These are phyloP conservation scores for Musa itinerans DNA, from an alignment of 176 grass and related monocot genomes.

Conservation along the genomic window DNA sequence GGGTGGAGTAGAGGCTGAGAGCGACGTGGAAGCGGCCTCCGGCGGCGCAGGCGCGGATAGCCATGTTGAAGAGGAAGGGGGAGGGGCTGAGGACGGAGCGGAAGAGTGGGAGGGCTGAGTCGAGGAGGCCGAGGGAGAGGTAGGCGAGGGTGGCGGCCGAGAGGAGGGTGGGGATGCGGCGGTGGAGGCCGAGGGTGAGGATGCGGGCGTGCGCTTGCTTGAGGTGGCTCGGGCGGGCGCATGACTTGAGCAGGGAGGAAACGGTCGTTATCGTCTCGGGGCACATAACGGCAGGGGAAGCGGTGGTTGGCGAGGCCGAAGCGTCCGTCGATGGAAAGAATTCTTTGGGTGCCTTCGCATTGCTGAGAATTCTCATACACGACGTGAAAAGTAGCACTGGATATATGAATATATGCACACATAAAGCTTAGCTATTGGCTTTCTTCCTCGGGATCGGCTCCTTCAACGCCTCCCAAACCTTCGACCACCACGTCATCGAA, in stretches of 20 bases:
- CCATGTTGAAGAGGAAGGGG: conserved; percentile 6
- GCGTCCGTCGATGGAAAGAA: background rate
- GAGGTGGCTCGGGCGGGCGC: conserved; percentile 4
- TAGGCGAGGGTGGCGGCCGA: conserved; percentile 7
- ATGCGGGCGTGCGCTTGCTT: conserved; percentile 12
- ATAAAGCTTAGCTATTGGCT: too few relatives aligned
- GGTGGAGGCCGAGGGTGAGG: conserved; percentile 7
- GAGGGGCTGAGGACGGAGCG: conserved; percentile 1
- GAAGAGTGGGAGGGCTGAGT: conserved; percentile 18
- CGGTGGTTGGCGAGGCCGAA: background rate
- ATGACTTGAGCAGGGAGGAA: conserved; percentile 19
- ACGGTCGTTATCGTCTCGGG: background rate
- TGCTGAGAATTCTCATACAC: too few relatives aligned
- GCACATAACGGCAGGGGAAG: background rate
- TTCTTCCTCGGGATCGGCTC: too few relatives aligned
- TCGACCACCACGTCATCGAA: too few relatives aligned
- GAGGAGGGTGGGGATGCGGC: conserved; percentile 5
- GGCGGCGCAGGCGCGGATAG: conserved; percentile 7
- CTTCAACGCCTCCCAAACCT: too few relatives aligned
- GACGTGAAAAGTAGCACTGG: too few relatives aligned
- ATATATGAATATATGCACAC: too few relatives aligned
- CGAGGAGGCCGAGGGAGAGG: conserved; percentile 20
- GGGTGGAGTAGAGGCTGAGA: conserved; percentile 12
- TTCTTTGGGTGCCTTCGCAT: too few relatives aligned
- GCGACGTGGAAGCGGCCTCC: conserved; percentile 4